Percentiles rank a stretch among this genome's conserved stretches.
Evolutionary conservation across 108 stramenopile genomes (phyloP).

Genomic region (Fistulifera pelliculosa): DNA sequence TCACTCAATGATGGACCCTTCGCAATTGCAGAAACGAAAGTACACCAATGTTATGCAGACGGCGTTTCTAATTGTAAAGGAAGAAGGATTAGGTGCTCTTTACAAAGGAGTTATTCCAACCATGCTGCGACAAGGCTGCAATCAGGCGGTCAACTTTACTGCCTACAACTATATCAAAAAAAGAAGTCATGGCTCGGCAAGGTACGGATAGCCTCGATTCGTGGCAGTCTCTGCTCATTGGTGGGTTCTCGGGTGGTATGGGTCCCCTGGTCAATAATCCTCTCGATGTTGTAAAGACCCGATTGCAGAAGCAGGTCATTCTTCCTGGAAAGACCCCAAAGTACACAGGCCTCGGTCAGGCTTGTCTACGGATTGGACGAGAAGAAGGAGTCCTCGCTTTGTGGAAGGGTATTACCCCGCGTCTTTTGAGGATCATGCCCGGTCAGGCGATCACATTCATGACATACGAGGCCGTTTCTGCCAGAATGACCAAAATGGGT

Average conservation of each 20-base stretch:
- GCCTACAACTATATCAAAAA: conserved; percentile 81
- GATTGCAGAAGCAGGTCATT: conserved; percentile 92
- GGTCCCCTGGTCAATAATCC: conserved; percentile 94
- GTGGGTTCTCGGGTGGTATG: conserved; percentile 90
- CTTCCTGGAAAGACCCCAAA: conserved; percentile 63
- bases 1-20: conserved; percentile 80
- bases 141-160: conserved; percentile 98
- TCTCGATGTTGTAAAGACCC: conserved; percentile 70
- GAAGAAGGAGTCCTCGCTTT: conserved; percentile 90
- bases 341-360: conserved; percentile 82
- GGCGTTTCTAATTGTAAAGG: conserved; percentile 68
- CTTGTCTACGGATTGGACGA: conserved; percentile 70
- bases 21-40: conserved; percentile 63
- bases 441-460: conserved; percentile 98
- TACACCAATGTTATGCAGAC: conserved; percentile 93
- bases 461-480: conserved; percentile 81
- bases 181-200: conserved; percentile 22
- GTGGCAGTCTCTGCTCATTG: conserved; percentile 88
- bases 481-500: conserved; percentile 1
- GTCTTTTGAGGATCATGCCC: conserved; percentile 91
- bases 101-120: conserved; percentile 94
- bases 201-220: conserved; percentile 41
- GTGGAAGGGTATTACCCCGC: conserved; percentile 95
- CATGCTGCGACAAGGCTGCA: conserved; percentile 95
- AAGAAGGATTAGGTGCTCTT: conserved; percentile 89